Evolutionary conservation across 1,284 basidiomycete species (phyloP).

Genomic region (Heterobasidion parviporum): DNA sequence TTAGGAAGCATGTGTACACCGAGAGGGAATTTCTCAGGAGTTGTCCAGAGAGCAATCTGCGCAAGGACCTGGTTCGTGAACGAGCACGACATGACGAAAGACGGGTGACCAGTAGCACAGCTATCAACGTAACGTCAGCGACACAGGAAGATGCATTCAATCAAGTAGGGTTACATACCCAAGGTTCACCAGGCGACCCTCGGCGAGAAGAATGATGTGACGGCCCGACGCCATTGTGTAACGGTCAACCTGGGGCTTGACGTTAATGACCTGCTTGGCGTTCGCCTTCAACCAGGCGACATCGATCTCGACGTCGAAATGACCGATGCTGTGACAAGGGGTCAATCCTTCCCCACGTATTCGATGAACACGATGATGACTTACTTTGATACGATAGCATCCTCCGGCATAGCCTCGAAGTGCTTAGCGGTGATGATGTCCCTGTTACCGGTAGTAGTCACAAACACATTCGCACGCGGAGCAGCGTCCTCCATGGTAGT

Average conservation of each 20-base stretch:
- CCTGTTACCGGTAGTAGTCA: slow-evolving; percentile 98
- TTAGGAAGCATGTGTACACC: slow-evolving; percentile 97
- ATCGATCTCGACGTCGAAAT: slow-evolving; percentile 99
- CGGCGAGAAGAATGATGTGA: slow-evolving; percentile 95
- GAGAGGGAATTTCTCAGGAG: slow-evolving; percentile 82
- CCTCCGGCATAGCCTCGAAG: slow-evolving; percentile 93
- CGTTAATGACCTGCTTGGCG: slow-evolving; percentile 79
- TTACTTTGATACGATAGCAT: slow-evolving; percentile 97
- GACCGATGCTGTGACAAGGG: slow-evolving; percentile 67
- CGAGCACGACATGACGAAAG: slow-evolving; percentile 99
- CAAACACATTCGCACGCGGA: slow-evolving; percentile 84
- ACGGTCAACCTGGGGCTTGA: slow-evolving; percentile 99
- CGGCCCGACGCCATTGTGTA: slow-evolving; percentile 88
- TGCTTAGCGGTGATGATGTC: slow-evolving; percentile 95
- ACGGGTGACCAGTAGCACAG: slow-evolving; percentile 88
- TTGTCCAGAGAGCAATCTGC: slow-evolving; percentile 98
- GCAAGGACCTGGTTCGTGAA: slow-evolving; percentile 99
- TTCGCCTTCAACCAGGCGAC: slow-evolving; percentile 98
- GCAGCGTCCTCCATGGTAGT: slow-evolving; percentile 98
- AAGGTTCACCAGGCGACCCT: slow-evolving; percentile 98
- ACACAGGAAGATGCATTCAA: background rate
- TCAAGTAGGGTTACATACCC: slow-evolving; percentile 48
- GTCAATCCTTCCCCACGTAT: background rate
- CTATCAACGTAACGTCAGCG: slow-evolving; percentile 20
- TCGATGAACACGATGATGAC: slow-evolving; percentile 19